These are phyloP conservation scores for Colletotrichum gloeosporioides DNA, from an alignment of 2,329 filamentous ascomycete genomes.

Conservation along the genomic window DNA sequence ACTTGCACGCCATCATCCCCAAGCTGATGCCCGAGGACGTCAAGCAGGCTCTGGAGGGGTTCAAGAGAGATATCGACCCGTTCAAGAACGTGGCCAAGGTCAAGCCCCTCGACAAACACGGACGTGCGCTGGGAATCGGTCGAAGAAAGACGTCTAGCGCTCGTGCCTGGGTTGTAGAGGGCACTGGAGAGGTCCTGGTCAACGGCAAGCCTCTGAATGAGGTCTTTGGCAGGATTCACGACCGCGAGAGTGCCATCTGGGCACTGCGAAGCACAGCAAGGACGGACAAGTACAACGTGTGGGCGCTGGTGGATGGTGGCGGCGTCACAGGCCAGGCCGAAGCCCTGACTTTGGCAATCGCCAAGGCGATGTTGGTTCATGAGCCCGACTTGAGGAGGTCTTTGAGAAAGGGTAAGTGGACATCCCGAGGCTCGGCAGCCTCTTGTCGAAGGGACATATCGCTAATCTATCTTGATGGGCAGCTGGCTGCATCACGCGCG, in stretches of 20 bases:
- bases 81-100: conserved; percentile 68
- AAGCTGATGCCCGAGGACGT: conserved; percentile 76
- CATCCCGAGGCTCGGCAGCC: neutral
- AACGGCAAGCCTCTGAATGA: conserved; percentile 88
- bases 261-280: conserved; percentile 81
- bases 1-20: conserved; percentile 86
- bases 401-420: conserved; percentile 80
- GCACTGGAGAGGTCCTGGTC: conserved; percentile 85
- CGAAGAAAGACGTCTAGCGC: conserved; percentile 88
- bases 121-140: conserved; percentile 80
- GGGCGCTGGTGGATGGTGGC: conserved; percentile 83
- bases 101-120: conserved; percentile 75
- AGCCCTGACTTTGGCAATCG: conserved; percentile 87
- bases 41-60: conserved; percentile 65
- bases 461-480: conserved; percentile 48
- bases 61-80: conserved; percentile 78
- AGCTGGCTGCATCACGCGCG: conserved; percentile 94
- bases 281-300: conserved; percentile 96
- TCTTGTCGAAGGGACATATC: conserved; percentile 14
- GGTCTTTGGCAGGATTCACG: conserved; percentile 86
- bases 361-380: conserved; percentile 86
- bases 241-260: conserved; percentile 94
- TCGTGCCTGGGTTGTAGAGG: conserved; percentile 88
- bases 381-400: conserved; percentile 91
- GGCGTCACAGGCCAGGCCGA: conserved; percentile 96